phyloP scores from a whole-genome alignment of 1,284 basidiomycete species.

The Chalciporus sp. region DNA sequence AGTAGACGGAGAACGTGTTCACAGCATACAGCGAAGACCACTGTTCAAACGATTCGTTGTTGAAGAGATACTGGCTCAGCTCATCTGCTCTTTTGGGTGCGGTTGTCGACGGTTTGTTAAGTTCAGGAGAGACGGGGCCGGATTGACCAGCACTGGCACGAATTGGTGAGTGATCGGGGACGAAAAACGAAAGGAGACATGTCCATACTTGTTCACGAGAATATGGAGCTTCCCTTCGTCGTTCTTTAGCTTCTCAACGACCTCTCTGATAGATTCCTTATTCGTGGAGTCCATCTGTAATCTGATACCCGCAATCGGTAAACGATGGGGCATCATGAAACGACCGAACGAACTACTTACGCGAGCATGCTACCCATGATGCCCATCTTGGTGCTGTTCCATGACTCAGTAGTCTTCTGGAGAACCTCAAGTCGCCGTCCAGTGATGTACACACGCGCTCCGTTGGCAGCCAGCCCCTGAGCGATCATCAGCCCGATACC shows the following conservation, averaged over 20 bases:
- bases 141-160: constrained; percentile 65
- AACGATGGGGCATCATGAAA: neutral
- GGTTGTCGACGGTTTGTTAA: constrained; percentile 55
- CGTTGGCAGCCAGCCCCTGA: constrained; percentile 72
- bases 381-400: constrained; percentile 42
- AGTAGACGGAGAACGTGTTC: constrained; percentile 75
- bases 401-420: constrained; percentile 52
- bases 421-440: constrained; percentile 68
- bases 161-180: constrained; percentile 2
- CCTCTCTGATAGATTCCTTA: constrained; percentile 63
- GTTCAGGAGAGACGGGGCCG: constrained; percentile 62
- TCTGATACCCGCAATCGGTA: constrained; percentile 37
- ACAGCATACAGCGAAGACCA: constrained; percentile 65
- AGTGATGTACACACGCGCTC: constrained; percentile 82
- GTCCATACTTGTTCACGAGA: constrained; percentile 75
- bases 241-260: constrained; percentile 45
- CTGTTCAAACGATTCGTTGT: constrained; percentile 60
- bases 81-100: constrained; percentile 63
- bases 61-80: constrained; percentile 65
- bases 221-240: constrained; percentile 73
- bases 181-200: neutral
- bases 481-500: constrained; percentile 81
- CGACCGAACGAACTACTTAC: constrained; percentile 42
- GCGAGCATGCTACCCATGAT: constrained; percentile 54
- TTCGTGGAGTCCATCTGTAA: constrained; percentile 70